Evolutionary conservation across 768 basidiomycete species (phyloP).

Genomic region (Ramaria sp.): DNA sequence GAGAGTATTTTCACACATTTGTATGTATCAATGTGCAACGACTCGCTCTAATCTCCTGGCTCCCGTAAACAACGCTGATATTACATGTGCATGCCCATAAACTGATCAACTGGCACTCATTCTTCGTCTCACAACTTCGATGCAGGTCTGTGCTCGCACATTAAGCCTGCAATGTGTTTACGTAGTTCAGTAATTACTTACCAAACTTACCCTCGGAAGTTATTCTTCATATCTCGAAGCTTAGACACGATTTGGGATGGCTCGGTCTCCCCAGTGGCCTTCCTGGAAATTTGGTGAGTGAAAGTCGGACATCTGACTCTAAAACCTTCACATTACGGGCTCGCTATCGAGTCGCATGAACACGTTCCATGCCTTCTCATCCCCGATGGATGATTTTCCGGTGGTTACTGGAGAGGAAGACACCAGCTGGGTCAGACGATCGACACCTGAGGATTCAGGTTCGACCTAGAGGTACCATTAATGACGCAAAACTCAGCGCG

Average conservation of each 20-base stretch:
- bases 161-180: background rate
- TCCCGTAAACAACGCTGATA: background rate
- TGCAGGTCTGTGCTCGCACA: background rate
- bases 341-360: constrained; percentile 74
- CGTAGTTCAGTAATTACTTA: background rate
- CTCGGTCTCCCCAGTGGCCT: constrained; percentile 35
- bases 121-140: background rate
- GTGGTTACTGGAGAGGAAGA: constrained; percentile 53
- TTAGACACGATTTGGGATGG: constrained; percentile 58
- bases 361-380: constrained; percentile 93
- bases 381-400: constrained; percentile 79
- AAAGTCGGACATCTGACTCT: background rate
- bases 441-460: constrained; percentile 51
- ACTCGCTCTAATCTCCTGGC: background rate
- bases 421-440: constrained; percentile 46
- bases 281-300: constrained; percentile 27
- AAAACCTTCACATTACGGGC: constrained; percentile 45
- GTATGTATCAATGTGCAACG: background rate
- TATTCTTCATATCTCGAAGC: constrained; percentile 79
- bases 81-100: too few relatives aligned
- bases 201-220: constrained; percentile 49
- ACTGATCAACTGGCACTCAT: background rate
- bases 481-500: background rate
- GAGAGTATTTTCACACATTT: background rate
- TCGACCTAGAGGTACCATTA: constrained; percentile 26